Evolutionary conservation across 148 eudicot species (phyloP), one percentile per base, ranked within the genome.

Genomic region (Rhododendron simsii): DNA sequence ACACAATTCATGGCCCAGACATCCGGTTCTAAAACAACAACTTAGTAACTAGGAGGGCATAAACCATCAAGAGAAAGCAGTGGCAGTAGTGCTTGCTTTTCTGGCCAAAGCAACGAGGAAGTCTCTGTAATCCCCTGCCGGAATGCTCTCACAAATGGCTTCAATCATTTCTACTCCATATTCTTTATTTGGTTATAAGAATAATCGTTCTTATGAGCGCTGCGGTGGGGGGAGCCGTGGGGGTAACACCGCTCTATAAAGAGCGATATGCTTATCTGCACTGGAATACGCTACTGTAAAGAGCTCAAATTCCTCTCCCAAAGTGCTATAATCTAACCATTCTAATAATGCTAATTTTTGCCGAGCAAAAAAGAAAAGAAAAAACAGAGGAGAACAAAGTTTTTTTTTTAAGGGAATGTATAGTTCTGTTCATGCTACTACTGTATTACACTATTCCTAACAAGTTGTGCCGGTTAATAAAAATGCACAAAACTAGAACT

Each of bases 71-170:
- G 85, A 71, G 28, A 84, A 4, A 50, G 79, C 12, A 71, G 30
- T 26, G 78, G 80, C 7, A 30, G 23, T 13, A 15, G 55, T 37
- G 30, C 53, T 65, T 33, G 88, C 18, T 81, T 53, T 84, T n/a
- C 41, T 50, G 82, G 88, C 85, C 71, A 91, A 80, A 39, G 89
- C 87, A 80, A 89, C 67, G 18, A 91, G 92, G 69, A 91, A 87
- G 48, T 89, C 89, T 86, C 82, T 90, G 80, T 84, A 86, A 77
- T 84, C 88, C 82, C 88, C 93, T 33, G 83, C 21, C 73, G 85
- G 86, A 73, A 90, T 82, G 87, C 83, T 83, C 41, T 95, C 91
- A 39, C 84, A 77, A 41, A 94, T 90, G 83, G 91, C 90, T 84
- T 89, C 87, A 84, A 44, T 86, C 37, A 91, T 63, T 61, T 87